These are phyloP conservation scores for Trichoderma lentiforme DNA, from an alignment of 2,329 filamentous ascomycete genomes.

Conservation along the genomic window DNA sequence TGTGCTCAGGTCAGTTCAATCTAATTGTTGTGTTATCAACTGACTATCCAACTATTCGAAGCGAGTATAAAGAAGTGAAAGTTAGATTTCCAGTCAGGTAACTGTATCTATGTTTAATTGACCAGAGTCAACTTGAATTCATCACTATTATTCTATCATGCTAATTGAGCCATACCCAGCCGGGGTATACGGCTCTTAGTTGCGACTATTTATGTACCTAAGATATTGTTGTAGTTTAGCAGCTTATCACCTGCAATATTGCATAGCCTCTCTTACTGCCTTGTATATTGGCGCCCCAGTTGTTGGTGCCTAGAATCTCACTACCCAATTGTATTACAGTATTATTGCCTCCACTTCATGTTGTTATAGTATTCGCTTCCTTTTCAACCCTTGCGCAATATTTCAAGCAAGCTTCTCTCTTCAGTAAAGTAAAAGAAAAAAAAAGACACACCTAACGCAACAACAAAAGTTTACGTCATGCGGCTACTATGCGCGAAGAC, in stretches of 20 bases:
- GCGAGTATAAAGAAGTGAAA: no score
- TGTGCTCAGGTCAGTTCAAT: background rate
- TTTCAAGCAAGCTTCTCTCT: background rate
- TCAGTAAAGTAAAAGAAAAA: background rate
- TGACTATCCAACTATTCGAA: no score
- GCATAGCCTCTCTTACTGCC: background rate
- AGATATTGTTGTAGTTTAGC: background rate
- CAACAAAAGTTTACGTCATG: background rate
- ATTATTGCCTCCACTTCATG: background rate
- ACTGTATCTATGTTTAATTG: background rate
- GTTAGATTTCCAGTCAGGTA: no score
- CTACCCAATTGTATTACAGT: background rate
- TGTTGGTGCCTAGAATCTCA: background rate
- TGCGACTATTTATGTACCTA: background rate
- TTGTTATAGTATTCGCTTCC: background rate
- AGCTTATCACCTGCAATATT: background rate
- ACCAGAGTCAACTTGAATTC: no score
- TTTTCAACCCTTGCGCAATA: background rate
- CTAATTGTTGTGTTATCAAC: background rate
- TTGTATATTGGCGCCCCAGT: background rate
- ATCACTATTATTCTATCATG: no score
- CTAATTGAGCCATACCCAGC: background rate
- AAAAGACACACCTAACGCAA: background rate
- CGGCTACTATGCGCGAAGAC: background rate
- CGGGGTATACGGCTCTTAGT: background rate